These are phyloP conservation scores for Prunus mongolica DNA, from an alignment of 306 rosid genomes.

Conservation along the genomic window DNA sequence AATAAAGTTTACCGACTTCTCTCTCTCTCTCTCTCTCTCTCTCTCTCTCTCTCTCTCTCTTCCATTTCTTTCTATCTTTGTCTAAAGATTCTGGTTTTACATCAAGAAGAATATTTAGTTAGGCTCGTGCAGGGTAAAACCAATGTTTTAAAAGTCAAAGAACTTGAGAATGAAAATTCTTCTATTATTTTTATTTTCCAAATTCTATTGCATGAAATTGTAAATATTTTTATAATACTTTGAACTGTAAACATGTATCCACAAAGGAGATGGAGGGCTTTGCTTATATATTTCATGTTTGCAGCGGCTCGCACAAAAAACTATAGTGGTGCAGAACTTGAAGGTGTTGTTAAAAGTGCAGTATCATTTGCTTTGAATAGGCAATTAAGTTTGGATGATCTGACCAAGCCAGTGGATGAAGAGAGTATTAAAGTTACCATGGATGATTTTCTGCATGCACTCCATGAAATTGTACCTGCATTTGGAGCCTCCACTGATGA, in stretches of 20 bases:
- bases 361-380: constrained; percentile 95
- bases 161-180: neutral
- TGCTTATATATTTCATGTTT: constrained; percentile 16
- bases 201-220: neutral
- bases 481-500: constrained; percentile 98
- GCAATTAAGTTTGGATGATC: constrained; percentile 89
- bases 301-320: constrained; percentile 98
- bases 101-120: neutral
- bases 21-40: no score
- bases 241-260: constrained; percentile 5
- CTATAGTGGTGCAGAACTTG: constrained; percentile 99
- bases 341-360: constrained; percentile 99
- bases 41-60: no score
- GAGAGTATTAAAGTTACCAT: constrained; percentile 89
- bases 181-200: neutral
- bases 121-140: neutral
- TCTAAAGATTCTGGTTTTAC: neutral
- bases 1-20: neutral
- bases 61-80: no score
- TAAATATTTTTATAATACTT: neutral
- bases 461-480: constrained; percentile 75
- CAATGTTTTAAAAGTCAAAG: neutral
- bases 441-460: constrained; percentile 91
- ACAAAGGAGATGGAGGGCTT: constrained; percentile 13
- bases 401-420: constrained; percentile 94